These are phyloP conservation scores for Sugiyamaella mastotermitis DNA, from an alignment of 805 yeast genomes.

Conservation along the genomic window DNA sequence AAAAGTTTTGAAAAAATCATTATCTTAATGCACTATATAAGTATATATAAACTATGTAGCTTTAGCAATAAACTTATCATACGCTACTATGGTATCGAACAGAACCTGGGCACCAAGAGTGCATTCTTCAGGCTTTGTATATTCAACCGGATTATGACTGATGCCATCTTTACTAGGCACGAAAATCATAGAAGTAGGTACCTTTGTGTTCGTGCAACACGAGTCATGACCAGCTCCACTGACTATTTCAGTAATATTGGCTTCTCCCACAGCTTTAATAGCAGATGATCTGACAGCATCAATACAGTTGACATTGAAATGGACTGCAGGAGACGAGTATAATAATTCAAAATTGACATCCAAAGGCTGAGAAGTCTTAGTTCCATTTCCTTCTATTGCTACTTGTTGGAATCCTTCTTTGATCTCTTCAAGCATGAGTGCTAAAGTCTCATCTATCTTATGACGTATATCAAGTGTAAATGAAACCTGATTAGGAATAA, in stretches of 20 bases:
- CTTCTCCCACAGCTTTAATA: slow-evolving; percentile 9
- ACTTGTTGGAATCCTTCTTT: slow-evolving; percentile 1
- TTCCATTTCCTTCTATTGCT: slow-evolving; percentile 8
- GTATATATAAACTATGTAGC: too few species aligned
- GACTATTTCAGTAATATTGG: slow-evolving; percentile 40
- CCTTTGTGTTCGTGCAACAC: slow-evolving; percentile 46
- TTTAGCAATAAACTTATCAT: too few species aligned
- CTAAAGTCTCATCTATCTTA: slow-evolving; percentile 34
- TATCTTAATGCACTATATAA: too few species aligned
- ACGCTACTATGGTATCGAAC: slow-evolving; percentile 41
- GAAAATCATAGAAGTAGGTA: slow-evolving; percentile 69
- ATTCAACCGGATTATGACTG: slow-evolving; percentile 62
- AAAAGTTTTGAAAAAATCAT: too few species aligned
- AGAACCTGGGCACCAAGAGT: slow-evolving; percentile 53
- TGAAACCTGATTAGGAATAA: slow-evolving; percentile 54
- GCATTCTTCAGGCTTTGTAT: slow-evolving; percentile 56
- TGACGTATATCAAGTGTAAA: slow-evolving; percentile 58
- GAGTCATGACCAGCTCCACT: slow-evolving; percentile 78
- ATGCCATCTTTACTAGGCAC: slow-evolving; percentile 63
- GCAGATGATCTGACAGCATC: slow-evolving; percentile 50
- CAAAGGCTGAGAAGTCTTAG: slow-evolving; percentile 3
- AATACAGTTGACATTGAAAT: slow-evolving; percentile 47
- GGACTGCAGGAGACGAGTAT: slow-evolving; percentile 47
- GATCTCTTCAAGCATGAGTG: slow-evolving; percentile 1
- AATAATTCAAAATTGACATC: slow-evolving; percentile 36